phyloP scores from a whole-genome alignment of 2,329 filamentous ascomycete species.

The Claviceps sp. region DNA sequence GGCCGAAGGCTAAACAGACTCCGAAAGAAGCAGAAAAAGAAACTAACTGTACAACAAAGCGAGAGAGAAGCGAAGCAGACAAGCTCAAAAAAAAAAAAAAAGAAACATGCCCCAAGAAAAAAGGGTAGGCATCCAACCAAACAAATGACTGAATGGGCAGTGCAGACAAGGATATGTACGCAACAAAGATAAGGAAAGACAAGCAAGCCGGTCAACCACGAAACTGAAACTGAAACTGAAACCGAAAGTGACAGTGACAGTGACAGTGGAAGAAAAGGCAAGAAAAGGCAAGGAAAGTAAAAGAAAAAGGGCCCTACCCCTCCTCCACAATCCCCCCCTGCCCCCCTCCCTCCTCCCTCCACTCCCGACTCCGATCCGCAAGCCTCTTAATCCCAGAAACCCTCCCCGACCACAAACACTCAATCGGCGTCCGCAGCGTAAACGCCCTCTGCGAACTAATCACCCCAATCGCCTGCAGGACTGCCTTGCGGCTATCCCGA shows the following conservation, averaged over 20 bases:
- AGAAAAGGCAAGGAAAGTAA: background rate
- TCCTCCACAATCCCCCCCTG: slow-evolving; percentile 51
- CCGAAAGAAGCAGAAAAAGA: background rate
- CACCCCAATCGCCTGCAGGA: slow-evolving; percentile 90
- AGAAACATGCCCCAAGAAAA: background rate
- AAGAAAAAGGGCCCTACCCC: slow-evolving; percentile 23
- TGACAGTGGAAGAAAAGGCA: background rate
- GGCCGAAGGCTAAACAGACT: background rate
- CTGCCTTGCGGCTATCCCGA: slow-evolving; percentile 85
- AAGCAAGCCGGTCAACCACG: too few relatives aligned
- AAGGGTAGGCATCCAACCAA: background rate
- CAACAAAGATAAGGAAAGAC: too few relatives aligned
- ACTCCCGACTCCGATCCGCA: slow-evolving; percentile 75
- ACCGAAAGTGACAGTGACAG: too few relatives aligned
- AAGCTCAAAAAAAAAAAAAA: background rate
- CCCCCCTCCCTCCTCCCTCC: slow-evolving; percentile 76
- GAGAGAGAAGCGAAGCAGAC: background rate
- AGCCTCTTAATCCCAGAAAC: slow-evolving; percentile 70
- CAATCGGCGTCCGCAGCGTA: slow-evolving; percentile 81
- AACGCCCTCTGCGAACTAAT: slow-evolving; percentile 90
- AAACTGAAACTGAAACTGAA: too few relatives aligned
- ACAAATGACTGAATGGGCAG: background rate
- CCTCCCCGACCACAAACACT: slow-evolving; percentile 76
- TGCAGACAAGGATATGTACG: too few relatives aligned
- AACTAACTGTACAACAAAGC: too few relatives aligned